Evolutionary conservation across 768 basidiomycete species (phyloP).

Genomic region (Hygrophorus pudorinus): DNA sequence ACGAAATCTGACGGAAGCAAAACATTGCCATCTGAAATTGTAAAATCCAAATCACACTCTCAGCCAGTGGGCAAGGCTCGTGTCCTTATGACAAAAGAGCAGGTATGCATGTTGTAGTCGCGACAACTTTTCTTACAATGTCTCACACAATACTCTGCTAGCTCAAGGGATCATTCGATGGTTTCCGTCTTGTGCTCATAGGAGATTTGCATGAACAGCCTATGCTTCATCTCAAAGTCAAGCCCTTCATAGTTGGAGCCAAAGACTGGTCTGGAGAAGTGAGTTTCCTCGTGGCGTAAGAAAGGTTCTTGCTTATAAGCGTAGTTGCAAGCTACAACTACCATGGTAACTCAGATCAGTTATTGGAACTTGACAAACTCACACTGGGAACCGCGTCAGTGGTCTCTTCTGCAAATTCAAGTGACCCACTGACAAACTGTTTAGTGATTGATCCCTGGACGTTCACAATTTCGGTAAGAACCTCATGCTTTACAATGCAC

Average conservation of each 20-base stretch:
- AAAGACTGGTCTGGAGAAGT: slow-evolving; percentile 96
- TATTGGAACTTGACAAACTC: slow-evolving; percentile 98
- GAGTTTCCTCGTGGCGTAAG: slow-evolving; percentile 10
- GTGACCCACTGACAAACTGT: slow-evolving; percentile 5
- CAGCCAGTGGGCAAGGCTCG: slow-evolving; percentile 28
- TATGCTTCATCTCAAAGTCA: slow-evolving; percentile 79
- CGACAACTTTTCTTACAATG: slow-evolving; percentile 3
- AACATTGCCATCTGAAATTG: slow-evolving; percentile 7
- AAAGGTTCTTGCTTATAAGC: not conserved
- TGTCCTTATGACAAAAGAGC: slow-evolving; percentile 62
- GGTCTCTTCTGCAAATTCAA: not conserved
- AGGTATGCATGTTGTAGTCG: slow-evolving; percentile 35
- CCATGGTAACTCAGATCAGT: slow-evolving; percentile 72
- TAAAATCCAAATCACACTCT: slow-evolving; percentile 4
- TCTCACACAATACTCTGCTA: slow-evolving; percentile 20
- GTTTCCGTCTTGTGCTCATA: slow-evolving; percentile 87
- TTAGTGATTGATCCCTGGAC: slow-evolving; percentile 95
- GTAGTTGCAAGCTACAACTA: slow-evolving; percentile 78
- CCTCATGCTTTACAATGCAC: not conserved
- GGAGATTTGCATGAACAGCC: slow-evolving; percentile 95
- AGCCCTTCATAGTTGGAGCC: slow-evolving; percentile 71
- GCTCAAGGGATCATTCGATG: slow-evolving; percentile 82
- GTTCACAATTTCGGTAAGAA: slow-evolving; percentile 57
- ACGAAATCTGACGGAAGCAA: slow-evolving; percentile 5
- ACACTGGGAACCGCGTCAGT: slow-evolving; percentile 90